These are phyloP conservation scores for Cornus kousa DNA, from an alignment of 148 eudicot genomes.

Conservation along the genomic window DNA sequence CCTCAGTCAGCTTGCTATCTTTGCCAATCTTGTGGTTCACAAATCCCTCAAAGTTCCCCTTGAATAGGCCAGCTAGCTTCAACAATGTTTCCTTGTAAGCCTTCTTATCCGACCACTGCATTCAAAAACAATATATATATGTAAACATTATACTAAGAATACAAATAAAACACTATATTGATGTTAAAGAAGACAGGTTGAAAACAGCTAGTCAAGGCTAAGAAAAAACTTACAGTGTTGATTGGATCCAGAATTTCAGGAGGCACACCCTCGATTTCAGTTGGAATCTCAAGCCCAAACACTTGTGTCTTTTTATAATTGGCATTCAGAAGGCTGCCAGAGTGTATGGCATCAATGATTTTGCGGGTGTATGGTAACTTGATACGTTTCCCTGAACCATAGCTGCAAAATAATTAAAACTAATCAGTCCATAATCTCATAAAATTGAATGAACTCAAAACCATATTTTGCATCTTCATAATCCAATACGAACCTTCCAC, in stretches of 20 bases:
- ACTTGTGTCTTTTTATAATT: constrained; percentile 59
- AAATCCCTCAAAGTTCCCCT: constrained; percentile 68
- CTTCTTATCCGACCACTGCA: constrained; percentile 66
- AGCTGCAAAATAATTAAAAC: constrained; percentile 33
- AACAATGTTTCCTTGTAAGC: constrained; percentile 53
- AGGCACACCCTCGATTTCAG: constrained; percentile 66
- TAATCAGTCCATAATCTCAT: not conserved
- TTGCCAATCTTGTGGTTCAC: constrained; percentile 55
- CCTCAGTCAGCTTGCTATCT: constrained; percentile 52
- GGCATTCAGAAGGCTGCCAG: constrained; percentile 52
- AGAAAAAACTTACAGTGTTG: constrained; percentile 50
- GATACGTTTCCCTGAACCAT: constrained; percentile 77
- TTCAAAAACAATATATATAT: not conserved
- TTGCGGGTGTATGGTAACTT: constrained; percentile 71
- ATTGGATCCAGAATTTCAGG: constrained; percentile 75
- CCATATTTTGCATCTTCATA: not conserved
- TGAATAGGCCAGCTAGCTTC: constrained; percentile 64
- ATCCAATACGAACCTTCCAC: constrained; percentile 54
- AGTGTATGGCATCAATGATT: constrained; percentile 75
- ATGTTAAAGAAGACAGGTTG: not conserved
- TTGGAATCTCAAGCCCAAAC: constrained; percentile 80
- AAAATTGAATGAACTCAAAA: not conserved
- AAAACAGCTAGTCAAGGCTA: not conserved
- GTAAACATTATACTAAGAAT: not conserved
- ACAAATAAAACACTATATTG: too few species aligned